Base-by-base conservation (phyloP, 1,284 basidiomycete genomes). In the Cutaneotrichosporon sp. region DNA sequence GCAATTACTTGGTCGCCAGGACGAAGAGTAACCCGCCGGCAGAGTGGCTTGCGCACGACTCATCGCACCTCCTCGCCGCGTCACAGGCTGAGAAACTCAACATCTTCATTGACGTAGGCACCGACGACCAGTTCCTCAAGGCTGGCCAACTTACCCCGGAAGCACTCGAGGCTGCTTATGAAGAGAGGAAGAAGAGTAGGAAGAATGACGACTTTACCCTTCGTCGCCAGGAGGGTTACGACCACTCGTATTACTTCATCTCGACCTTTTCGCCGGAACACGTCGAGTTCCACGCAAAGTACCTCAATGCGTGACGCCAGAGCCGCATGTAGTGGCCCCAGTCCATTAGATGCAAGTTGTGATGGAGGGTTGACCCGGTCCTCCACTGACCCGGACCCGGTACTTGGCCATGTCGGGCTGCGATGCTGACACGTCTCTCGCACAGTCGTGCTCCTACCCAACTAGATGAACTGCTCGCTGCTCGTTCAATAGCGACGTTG, bases 211-310 rank as follows among this genome's bases (percentile, higher is more conserved):
- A 90, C 75, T 90, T 97, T 10, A 82, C 86, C 59, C 88, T 97
- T 21, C 85, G 91, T 67, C 84, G 86, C 68, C 92, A 96, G 64
- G 89, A 90, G 57, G 93, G 89, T 11, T 98, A 97, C 76, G 95
- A 99, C 77, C 96, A 98, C 80, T 77, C 82, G 65, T 94, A 95
- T 80, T 96, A 88, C 81, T 96, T 96, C 73, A 86, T 90, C 73
- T 88, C 87, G 31, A 89, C 87, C 0, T 90, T 89, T 73, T 86
- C 83, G 2, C 80, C 84, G n/a, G 82, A 81, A 60, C 83, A 84
- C 70, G 72, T 84, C 65, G 76, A 69, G 51, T 84, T 73, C 74
- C 83, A 84, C 64, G 81, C 83, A 26, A 79, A 82, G 70, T 71
- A 75, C 73, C 75, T 84, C 63, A 82, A 82, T 64, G 46, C 56